phyloP scores from a whole-genome alignment of 352 stramenopile species.

The Phytophthora brassicae region DNA sequence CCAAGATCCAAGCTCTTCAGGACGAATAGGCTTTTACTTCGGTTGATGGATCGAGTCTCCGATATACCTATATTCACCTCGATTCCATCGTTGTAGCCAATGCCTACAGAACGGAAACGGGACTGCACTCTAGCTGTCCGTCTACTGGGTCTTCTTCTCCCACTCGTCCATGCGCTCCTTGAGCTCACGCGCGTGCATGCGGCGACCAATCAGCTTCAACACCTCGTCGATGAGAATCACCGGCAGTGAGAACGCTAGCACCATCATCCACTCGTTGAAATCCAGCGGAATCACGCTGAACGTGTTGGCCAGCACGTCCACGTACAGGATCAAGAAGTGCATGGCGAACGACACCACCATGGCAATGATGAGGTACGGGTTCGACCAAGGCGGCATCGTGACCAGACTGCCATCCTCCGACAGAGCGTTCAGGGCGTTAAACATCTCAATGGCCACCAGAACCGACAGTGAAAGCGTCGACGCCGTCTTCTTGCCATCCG shows the following conservation, averaged over 20 bases:
- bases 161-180: slow-evolving; percentile 60
- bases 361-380: slow-evolving; percentile 93
- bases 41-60: slow-evolving; percentile 7
- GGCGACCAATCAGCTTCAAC: slow-evolving; percentile 91
- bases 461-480: slow-evolving; percentile 94
- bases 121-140: slow-evolving; percentile 14
- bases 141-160: slow-evolving; percentile 55
- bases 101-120: slow-evolving; percentile 18
- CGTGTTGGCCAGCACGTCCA: slow-evolving; percentile 91
- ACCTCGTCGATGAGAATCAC: slow-evolving; percentile 95
- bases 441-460: slow-evolving; percentile 95
- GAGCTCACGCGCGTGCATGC: slow-evolving; percentile 76
- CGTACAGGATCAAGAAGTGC: slow-evolving; percentile 95
- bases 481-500: slow-evolving; percentile 89
- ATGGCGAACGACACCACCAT: slow-evolving; percentile 93
- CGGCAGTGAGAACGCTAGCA: slow-evolving; percentile 91
- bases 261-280: slow-evolving; percentile 91
- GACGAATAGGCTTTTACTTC: slow-evolving; percentile 17
- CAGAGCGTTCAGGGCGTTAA: slow-evolving; percentile 94
- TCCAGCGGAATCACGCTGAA: slow-evolving; percentile 93
- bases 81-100: slow-evolving; percentile 8
- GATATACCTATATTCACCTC: not conserved
- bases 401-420: slow-evolving; percentile 92
- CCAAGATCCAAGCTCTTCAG: slow-evolving; percentile 17
- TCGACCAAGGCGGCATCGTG: slow-evolving; percentile 92